Evolutionary conservation across 352 stramenopile genomes (phyloP), one percentile per base, ranked within the genome.

Genomic region (Globisporangium mamillatum): DNA sequence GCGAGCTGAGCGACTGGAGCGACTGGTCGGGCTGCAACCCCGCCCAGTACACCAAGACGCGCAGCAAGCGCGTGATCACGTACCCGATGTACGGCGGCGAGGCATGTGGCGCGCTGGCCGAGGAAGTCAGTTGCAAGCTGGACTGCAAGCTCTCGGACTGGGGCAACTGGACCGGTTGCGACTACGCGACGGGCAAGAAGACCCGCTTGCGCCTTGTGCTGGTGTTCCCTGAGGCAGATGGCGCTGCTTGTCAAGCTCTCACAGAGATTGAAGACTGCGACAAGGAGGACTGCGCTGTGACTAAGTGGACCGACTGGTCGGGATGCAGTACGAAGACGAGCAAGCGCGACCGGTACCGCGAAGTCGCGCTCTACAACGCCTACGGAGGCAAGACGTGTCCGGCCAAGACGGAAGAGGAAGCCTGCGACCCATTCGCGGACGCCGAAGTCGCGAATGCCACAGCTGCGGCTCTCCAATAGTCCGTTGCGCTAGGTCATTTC

Each of bases 271-370:
- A 20, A 1, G 20, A 18, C 0, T 92, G 84, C 41, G 81, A 90
- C 54, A 64, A 70, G 4, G 57, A 84, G 22, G 60, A 88, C 63
- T 92, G 81, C 63, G 29, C 41, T 0, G 70, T 87, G 7, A 69
- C 66, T 2, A 58, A 74, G 3, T 92, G 84, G 83, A 81, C 70
- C 10, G 76, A 73, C 32, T 89, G 78, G 76, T 83, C 73, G 0
- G 79, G 76, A 0, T 90, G 82, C 76, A 82, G 73, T 41, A 59
- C 77, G 56, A 86, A 83, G 65, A 86, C 74, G 34, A 84, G 67
- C 60, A 70, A 64, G 46, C 74, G 54, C 5, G 72, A 64, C 2
- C 77, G 63, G 16, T 60, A 80, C 34, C 79, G 79, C 9, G 58
- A 73, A 6, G 66, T 88, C 22, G 76, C 72, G 5, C 67, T 24